phyloP scores from a whole-genome alignment of 176 grass and related monocot genomes.

The Luzula sylvatica region DNA sequence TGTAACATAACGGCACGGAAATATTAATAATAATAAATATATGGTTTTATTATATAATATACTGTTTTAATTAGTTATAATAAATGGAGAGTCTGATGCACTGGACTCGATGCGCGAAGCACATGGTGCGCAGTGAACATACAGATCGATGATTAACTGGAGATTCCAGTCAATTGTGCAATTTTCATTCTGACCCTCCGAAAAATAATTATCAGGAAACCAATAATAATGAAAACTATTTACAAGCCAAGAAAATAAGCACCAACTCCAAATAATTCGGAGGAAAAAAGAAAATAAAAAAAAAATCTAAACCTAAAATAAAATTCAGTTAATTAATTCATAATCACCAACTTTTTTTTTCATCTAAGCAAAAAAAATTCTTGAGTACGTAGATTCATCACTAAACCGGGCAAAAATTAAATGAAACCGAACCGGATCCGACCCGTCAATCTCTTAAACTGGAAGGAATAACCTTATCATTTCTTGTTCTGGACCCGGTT shows the following conservation, averaged over 20 bases:
- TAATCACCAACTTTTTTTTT: constrained; percentile 1
- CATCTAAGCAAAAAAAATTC: constrained; percentile 33
- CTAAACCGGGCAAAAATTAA: not conserved
- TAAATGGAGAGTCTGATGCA: constrained; percentile 38
- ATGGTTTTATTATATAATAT: no score
- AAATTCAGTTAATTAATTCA: constrained; percentile 50
- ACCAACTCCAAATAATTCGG: constrained; percentile 1
- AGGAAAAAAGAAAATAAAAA: constrained; percentile 27
- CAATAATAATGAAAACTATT: constrained; percentile 9
- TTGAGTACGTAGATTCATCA: not conserved
- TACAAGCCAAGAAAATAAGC: constrained; percentile 14
- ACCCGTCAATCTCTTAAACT: constrained; percentile 18
- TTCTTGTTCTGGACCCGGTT: constrained; percentile 28
- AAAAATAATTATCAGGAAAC: constrained; percentile 40
- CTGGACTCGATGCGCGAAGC: constrained; percentile 19
- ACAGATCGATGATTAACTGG: constrained; percentile 17
- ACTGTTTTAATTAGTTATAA: not conserved
- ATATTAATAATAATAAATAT: not conserved
- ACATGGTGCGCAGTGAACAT: constrained; percentile 9
- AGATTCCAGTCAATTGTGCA: not conserved
- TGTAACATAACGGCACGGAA: not conserved
- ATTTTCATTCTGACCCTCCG: not conserved
- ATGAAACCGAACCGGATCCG: not conserved
- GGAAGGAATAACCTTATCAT: constrained; percentile 28
- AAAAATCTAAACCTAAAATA: constrained; percentile 9